Base-by-base conservation (phyloP, 306 rosid species). In the Vigna reflexopilosa region DNA sequence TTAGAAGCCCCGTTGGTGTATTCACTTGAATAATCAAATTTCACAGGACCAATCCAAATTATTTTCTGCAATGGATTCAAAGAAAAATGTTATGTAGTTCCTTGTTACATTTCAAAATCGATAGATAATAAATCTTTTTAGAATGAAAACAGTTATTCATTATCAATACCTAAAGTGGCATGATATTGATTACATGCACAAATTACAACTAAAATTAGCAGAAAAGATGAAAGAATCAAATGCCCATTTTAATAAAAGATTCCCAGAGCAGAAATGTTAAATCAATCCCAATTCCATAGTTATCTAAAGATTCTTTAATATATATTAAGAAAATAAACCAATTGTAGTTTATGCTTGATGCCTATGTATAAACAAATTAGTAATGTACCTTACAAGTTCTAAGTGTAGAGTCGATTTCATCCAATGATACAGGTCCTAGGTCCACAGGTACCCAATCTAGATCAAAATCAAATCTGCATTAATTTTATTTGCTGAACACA, bases 361-460 rank as follows among this genome's bases (percentile, higher is more conserved):
- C 49, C 58, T n/a, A 45, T 24, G 63, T 65, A 55, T 70, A 63
- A 85, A 69, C 28, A 78, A 50, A 48, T 58, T 42, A 32, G n/a
- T 54, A 13, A 20, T 26, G 36, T 89, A 95, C 98, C 98, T 92
- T 77, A 84, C 87, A 87, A 54, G 77, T 80, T 75, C 81, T 62
- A 80, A 95, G 92, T 44, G 82, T 73, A 79, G 87, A 87, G 59
- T 82, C 79, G 49, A 95, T 82, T 83, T 90, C 94, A 22, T 86
- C 84, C 81, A 89, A 77, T 48, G 98, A 89, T 62, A 14, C 64
- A 57, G 97, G 97, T 69, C 98, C 98, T 80, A 90, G 87, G 82
- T 94, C 98, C 48, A 88, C 80, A 78, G 97, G 98, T 55, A 78
- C 77, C 97, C 97, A 94, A 54, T 89, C 97, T 94, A 80, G 70